Evolutionary conservation across 2,329 filamentous ascomycete genomes (phyloP).

Genomic region (Lachnellula occidentalis): DNA sequence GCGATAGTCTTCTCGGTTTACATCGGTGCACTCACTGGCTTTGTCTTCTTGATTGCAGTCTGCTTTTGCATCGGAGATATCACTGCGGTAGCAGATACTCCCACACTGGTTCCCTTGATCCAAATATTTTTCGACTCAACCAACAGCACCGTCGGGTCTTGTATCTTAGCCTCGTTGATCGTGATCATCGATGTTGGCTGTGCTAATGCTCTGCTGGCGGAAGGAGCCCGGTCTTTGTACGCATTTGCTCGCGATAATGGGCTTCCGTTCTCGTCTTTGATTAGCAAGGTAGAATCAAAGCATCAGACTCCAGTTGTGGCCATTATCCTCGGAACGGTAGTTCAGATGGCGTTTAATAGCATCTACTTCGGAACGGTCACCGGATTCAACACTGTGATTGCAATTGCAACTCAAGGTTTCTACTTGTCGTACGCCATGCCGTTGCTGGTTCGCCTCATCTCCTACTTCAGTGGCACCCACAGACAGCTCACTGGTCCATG

Average conservation of each 20-base stretch:
- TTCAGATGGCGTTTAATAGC: conserved; percentile 48
- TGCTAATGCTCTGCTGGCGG: conserved; percentile 34
- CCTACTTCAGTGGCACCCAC: conserved; percentile 38
- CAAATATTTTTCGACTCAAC: conserved; percentile 46
- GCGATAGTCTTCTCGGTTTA: conserved; percentile 43
- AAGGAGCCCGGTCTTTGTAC: conserved; percentile 35
- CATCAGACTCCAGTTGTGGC: conserved; percentile 45
- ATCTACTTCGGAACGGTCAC: conserved; percentile 51
- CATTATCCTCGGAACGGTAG: conserved; percentile 39
- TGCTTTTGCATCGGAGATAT: conserved; percentile 50
- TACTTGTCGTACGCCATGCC: conserved; percentile 55
- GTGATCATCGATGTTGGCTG: conserved; percentile 36
- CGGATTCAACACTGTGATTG: conserved; percentile 50
- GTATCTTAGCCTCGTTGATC: conserved; percentile 43
- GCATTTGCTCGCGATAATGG: conserved; percentile 47
- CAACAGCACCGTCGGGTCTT: conserved; percentile 38
- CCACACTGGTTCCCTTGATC: conserved; percentile 44
- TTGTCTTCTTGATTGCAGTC: conserved; percentile 42
- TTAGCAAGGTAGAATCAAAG: conserved; percentile 42
- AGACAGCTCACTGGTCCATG: conserved; percentile 35
- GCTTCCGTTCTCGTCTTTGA: conserved; percentile 43
- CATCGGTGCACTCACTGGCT: conserved; percentile 43
- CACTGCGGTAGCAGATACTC: conserved; percentile 34
- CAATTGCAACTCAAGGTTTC: conserved; percentile 52
- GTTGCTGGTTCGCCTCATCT: conserved; percentile 44